Evolutionary conservation across 495 filamentous ascomycete species (phyloP).

Genomic region (Penicillium herquei): DNA sequence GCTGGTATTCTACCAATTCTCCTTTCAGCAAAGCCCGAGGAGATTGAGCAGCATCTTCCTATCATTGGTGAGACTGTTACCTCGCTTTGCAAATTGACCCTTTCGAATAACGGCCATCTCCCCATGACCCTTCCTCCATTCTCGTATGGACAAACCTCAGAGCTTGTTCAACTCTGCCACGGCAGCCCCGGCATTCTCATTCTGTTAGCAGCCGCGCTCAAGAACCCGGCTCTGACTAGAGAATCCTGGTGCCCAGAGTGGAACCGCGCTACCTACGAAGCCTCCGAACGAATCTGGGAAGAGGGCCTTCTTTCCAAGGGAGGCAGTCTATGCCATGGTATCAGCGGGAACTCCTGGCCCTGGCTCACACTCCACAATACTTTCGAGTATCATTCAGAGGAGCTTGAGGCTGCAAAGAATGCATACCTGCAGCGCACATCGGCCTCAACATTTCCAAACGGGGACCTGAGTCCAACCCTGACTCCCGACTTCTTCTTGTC

Average conservation of each 20-base stretch:
- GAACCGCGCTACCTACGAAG: constrained; percentile 36
- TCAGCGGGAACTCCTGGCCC: constrained; percentile 46
- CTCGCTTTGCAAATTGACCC: constrained; percentile 35
- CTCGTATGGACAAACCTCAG: constrained; percentile 16
- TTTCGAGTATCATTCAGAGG: constrained; percentile 29
- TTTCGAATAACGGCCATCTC: constrained; percentile 40
- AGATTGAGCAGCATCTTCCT: constrained; percentile 30
- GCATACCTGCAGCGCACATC: constrained; percentile 20
- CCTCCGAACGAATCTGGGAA: constrained; percentile 44
- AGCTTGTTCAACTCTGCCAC: constrained; percentile 48
- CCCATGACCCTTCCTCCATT: constrained; percentile 33
- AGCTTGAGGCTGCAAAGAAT: constrained; percentile 20
- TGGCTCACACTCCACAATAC: constrained; percentile 35
- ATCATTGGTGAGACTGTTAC: constrained; percentile 41
- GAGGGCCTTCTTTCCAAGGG: constrained; percentile 50
- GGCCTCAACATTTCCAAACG: constrained; percentile 1
- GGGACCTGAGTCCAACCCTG: constrained; percentile 12
- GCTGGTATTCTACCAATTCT: constrained; percentile 46
- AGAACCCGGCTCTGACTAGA: constrained; percentile 22
- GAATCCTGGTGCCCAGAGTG: constrained; percentile 41
- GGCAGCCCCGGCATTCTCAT: constrained; percentile 42
- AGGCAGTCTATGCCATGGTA: constrained; percentile 46
- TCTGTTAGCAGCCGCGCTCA: constrained; percentile 34
- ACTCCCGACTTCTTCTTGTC: constrained; percentile 43
- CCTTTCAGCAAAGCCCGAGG: constrained; percentile 32